Conservation (phyloP, 2,329 filamentous ascomycete genomes). For the Epichloe amarillans region DNA sequence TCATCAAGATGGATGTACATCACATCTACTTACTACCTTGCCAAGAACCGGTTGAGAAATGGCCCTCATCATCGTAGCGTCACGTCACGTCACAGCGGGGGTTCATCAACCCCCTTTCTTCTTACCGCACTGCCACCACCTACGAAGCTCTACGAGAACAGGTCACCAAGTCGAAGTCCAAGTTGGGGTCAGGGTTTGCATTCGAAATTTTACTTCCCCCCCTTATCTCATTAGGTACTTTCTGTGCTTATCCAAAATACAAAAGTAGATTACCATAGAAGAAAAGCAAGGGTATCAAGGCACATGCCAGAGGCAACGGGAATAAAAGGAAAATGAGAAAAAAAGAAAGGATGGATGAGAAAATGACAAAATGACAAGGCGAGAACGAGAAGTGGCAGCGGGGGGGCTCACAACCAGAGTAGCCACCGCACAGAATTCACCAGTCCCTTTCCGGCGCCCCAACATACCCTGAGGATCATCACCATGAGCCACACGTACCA, state of each 20-base stretch:
- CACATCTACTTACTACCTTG: no score
- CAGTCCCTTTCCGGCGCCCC: conserved; percentile 47
- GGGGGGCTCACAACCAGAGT: conserved; percentile 51
- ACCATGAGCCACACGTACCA: conserved; percentile 93
- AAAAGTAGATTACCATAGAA: background rate
- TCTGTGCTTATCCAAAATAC: conserved; percentile 2
- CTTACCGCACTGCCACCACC: no score
- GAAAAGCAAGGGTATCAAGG: conserved; percentile 3
- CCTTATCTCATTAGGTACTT: no score
- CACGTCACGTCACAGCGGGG: no score
- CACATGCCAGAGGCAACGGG: background rate
- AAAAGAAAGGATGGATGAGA: background rate
- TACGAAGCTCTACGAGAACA: no score
- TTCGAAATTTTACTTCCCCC: no score
- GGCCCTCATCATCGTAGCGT: no score
- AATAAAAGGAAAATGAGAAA: background rate
- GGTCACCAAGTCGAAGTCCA: no score
- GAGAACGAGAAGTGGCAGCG: background rate
- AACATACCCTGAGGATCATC: conserved; percentile 54
- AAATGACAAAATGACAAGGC: background rate
- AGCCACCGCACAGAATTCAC: conserved; percentile 61
- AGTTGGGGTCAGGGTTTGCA: no score
- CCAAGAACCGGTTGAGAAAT: no score
- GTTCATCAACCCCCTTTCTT: no score
- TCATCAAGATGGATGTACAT: no score